These are phyloP conservation scores for Debaryomyces tyrocola DNA, from an alignment of 805 yeast species.

Conservation along the genomic window DNA sequence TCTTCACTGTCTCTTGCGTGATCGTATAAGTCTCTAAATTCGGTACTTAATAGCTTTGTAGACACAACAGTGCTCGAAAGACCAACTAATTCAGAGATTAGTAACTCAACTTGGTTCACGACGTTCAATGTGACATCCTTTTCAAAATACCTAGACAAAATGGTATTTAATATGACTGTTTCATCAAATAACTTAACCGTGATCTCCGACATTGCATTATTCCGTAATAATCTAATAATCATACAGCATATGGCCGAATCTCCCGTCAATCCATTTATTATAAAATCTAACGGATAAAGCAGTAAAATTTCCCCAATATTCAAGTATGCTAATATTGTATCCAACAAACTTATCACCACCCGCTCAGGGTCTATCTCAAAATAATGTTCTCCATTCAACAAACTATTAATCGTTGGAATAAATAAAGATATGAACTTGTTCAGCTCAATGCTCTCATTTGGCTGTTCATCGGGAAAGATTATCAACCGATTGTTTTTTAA, in stretches of 20 bases:
- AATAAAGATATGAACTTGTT: background rate
- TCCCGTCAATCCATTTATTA: slow-evolving; percentile 5
- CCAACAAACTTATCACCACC: slow-evolving; percentile 13
- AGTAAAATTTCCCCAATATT: slow-evolving; percentile 11
- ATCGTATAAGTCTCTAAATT: slow-evolving; percentile 7
- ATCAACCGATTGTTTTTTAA: background rate
- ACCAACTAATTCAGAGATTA: background rate
- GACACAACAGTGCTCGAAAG: background rate
- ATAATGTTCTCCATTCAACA: slow-evolving; percentile 11
- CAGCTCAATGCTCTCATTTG: background rate
- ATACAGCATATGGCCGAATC: background rate
- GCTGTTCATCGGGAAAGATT: background rate
- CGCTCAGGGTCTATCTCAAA: slow-evolving; percentile 12
- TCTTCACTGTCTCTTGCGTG: slow-evolving; percentile 10
- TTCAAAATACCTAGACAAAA: slow-evolving; percentile 1
- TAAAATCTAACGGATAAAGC: slow-evolving; percentile 16
- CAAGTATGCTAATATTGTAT: slow-evolving; percentile 9
- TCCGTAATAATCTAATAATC: slow-evolving; percentile 3
- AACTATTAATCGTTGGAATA: slow-evolving; percentile 10
- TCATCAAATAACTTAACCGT: background rate
- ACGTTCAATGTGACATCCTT: background rate
- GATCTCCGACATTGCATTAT: background rate
- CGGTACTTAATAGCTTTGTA: slow-evolving; percentile 1
- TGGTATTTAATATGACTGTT: slow-evolving; percentile 1
- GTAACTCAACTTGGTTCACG: background rate